Evolutionary conservation across 1,284 basidiomycete genomes (phyloP).

Genomic region (Cutaneotrichosporon sp.): DNA sequence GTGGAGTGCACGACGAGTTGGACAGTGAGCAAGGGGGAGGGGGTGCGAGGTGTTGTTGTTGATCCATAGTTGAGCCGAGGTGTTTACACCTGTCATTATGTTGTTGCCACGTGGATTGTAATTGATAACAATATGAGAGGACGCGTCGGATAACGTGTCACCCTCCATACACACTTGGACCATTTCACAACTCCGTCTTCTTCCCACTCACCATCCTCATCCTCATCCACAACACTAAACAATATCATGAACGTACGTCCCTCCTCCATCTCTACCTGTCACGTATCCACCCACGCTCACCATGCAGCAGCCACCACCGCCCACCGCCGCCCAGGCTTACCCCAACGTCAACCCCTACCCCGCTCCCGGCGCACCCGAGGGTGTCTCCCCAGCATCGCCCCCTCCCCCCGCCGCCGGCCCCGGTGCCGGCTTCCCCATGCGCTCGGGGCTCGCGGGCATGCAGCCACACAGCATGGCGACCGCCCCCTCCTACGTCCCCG

Average conservation of each 20-base stretch:
- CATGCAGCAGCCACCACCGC: constrained; percentile 10
- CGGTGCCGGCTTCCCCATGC: constrained; percentile 51
- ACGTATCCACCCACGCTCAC: not conserved
- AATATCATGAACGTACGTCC: constrained; percentile 18
- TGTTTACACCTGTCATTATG: constrained; percentile 4
- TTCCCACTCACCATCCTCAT: not conserved
- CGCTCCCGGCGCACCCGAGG: constrained; percentile 9
- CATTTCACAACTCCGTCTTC: not conserved
- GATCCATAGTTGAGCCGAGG: not conserved
- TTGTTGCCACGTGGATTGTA: not conserved
- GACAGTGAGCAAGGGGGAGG: too few relatives aligned
- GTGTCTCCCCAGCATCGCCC: constrained; percentile 9
- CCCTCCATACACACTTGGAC: not conserved
- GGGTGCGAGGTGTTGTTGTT: not conserved
- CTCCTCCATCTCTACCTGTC: not conserved
- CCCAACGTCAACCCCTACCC: constrained; percentile 30
- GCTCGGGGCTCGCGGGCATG: constrained; percentile 50
- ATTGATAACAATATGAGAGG: constrained; percentile 1
- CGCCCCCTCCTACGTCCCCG: constrained; percentile 35
- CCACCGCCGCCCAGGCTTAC: constrained; percentile 17
- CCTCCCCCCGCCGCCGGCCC: constrained; percentile 42
- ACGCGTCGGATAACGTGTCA: constrained; percentile 7
- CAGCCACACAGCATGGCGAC: constrained; percentile 44
- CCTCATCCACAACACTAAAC: not conserved
- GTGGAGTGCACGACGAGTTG: too few relatives aligned